Conservation (phyloP, 2,329 filamentous ascomycete species). For the Fusarium decemcellulare region DNA sequence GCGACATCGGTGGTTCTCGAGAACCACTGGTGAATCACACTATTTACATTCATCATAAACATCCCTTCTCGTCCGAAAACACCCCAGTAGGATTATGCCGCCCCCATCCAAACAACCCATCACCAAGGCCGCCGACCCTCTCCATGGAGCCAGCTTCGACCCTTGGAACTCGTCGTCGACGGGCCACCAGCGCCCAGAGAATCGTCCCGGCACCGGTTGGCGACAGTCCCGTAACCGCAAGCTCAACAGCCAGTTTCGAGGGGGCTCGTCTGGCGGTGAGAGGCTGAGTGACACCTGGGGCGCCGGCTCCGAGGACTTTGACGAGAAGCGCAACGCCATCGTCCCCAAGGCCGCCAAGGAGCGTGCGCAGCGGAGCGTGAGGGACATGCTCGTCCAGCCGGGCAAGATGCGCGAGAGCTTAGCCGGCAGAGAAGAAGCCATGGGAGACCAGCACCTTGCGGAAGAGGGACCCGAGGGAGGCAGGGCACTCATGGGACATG, state of each 20-base stretch:
- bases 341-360: constrained; percentile 59
- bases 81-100: constrained; percentile 10
- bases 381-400: constrained; percentile 67
- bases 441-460: not conserved
- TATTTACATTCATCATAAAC: no score
- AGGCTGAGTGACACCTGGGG: constrained; percentile 77
- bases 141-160: constrained; percentile 67
- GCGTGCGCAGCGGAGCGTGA: constrained; percentile 60
- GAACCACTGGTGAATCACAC: no score
- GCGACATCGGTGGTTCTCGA: no score
- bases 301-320: constrained; percentile 71
- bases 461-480: constrained; percentile 1
- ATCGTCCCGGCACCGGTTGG: constrained; percentile 76
- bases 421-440: not conserved
- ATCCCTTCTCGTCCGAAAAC: not conserved
- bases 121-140: constrained; percentile 57
- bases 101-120: constrained; percentile 8
- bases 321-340: constrained; percentile 59
- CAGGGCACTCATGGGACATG: constrained; percentile 35
- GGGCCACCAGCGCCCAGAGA: constrained; percentile 85
- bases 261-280: constrained; percentile 68
- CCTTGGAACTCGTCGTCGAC: constrained; percentile 81
- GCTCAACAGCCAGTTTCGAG: constrained; percentile 77
- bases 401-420: constrained; percentile 57
- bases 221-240: constrained; percentile 78